Evolutionary conservation across 2,329 filamentous ascomycete species (phyloP).

Genomic region (Aspergillus latus): DNA sequence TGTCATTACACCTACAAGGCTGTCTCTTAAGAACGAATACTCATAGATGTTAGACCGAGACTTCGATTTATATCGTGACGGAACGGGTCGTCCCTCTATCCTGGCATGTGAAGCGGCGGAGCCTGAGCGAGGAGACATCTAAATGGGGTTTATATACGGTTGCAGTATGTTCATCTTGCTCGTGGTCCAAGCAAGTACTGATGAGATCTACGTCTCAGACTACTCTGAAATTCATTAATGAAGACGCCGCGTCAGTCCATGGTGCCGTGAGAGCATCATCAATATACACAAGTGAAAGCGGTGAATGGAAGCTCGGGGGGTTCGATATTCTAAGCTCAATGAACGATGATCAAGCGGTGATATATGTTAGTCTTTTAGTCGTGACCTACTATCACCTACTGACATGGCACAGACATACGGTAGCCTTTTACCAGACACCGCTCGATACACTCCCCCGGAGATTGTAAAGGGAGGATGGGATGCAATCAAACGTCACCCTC

Average conservation of each 20-base stretch:
- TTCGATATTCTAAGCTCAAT: conserved; percentile 93
- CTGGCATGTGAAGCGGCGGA: conserved; percentile 88
- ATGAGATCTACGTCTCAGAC: conserved; percentile 52
- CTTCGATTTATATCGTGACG: conserved; percentile 93
- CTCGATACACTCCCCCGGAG: conserved; percentile 83
- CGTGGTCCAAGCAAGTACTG: neutral
- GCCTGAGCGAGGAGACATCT: conserved; percentile 82
- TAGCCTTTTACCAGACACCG: conserved; percentile 80
- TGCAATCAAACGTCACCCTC: conserved; percentile 75
- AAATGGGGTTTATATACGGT: conserved; percentile 94
- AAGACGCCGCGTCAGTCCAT: conserved; percentile 87
- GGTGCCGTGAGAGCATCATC: conserved; percentile 82
- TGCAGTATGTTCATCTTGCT: conserved; percentile 56
- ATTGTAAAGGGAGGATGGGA: conserved; percentile 88
- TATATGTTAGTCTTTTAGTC: conserved; percentile 63
- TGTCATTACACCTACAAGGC: neutral
- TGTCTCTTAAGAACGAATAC: neutral
- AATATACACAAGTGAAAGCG: conserved; percentile 90
- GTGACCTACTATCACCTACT: conserved; percentile 10
- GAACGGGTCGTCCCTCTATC: conserved; percentile 82
- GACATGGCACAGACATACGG: conserved; percentile 67
- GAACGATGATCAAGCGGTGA: conserved; percentile 91
- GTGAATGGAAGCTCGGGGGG: conserved; percentile 94
- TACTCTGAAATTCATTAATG: conserved; percentile 94
- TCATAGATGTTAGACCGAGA: conserved; percentile 68